A percentile compares a stretch with the other conserved stretches of the same genome.
Evolutionary conservation across 192 early-diverging fungal species (phyloP).

Genomic region (Gaertneriomyces sp.): DNA sequence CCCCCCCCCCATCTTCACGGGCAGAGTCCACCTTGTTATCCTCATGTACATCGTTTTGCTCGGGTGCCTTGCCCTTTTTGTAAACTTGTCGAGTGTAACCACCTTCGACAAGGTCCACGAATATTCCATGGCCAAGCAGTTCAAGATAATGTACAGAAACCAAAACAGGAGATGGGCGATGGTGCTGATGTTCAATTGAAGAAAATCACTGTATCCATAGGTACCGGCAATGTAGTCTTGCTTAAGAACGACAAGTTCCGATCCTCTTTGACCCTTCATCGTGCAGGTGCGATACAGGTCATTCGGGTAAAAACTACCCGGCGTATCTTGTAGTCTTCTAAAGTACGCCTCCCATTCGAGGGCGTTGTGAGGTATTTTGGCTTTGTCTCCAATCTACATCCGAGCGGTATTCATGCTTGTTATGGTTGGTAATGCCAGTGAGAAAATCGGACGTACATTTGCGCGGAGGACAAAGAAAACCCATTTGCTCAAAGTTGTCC

Average conservation of each 20-base stretch:
- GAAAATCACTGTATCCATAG: constrained; percentile 52
- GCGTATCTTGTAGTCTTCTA: constrained; percentile 33
- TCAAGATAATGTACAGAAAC: constrained; percentile 28
- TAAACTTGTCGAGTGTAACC: constrained; percentile 51
- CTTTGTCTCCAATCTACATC: constrained; percentile 56
- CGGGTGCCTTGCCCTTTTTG: constrained; percentile 36
- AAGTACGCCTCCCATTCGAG: constrained; percentile 60
- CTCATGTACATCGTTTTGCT: constrained; percentile 17
- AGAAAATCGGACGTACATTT: constrained; percentile 72
- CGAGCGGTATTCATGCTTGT: constrained; percentile 45
- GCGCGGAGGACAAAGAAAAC: constrained; percentile 37
- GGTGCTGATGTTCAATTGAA: constrained; percentile 24
- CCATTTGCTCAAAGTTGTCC: constrained; percentile 25
- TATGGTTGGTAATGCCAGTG: constrained; percentile 63
- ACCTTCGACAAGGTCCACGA: constrained; percentile 55
- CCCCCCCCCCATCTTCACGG: too few species aligned
- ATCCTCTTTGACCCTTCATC: constrained; percentile 56
- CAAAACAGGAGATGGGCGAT: constrained; percentile 20
- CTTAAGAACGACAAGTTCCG: constrained; percentile 53
- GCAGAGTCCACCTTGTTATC: too few species aligned
- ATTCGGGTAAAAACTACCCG: constrained; percentile 35
- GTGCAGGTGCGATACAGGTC: constrained; percentile 60
- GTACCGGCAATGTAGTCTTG: constrained; percentile 55
- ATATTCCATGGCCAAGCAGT: constrained; percentile 50
- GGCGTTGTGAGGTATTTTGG: constrained; percentile 50